Conservation (phyloP, 805 yeast species). For the Spathaspora girioi region DNA sequence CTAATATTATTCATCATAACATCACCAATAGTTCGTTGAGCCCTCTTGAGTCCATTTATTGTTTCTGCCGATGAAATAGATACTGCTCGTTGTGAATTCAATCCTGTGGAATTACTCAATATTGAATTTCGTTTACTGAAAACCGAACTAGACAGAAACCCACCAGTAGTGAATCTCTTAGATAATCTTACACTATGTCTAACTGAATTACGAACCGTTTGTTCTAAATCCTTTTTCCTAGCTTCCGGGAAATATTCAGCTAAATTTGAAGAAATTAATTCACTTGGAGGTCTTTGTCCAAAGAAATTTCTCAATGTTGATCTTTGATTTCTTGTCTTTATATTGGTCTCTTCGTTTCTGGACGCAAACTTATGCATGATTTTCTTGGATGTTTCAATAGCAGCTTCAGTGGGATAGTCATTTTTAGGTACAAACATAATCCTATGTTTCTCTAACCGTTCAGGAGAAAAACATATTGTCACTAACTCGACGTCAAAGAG, state of each 20-base stretch:
- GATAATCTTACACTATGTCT: slow-evolving; percentile 69
- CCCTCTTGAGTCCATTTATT: slow-evolving; percentile 9
- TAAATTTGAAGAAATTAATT: slow-evolving; percentile 81
- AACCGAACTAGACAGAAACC: slow-evolving; percentile 8
- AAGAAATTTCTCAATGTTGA: slow-evolving; percentile 47
- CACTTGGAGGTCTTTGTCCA: slow-evolving; percentile 93
- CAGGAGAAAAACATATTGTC: slow-evolving; percentile 75
- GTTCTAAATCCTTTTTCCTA: slow-evolving; percentile 63
- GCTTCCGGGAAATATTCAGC: slow-evolving; percentile 91
- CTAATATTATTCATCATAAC: slow-evolving; percentile 52
- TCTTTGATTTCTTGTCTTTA: slow-evolving; percentile 4
- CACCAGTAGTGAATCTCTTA: slow-evolving; percentile 24
- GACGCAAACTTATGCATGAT: slow-evolving; percentile 25
- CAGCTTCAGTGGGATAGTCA: slow-evolving; percentile 60
- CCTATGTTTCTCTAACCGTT: slow-evolving; percentile 65
- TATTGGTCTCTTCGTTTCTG: not conserved
- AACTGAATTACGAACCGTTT: slow-evolving; percentile 80
- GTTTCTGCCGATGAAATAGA: slow-evolving; percentile 18
- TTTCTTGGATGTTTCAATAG: slow-evolving; percentile 53
- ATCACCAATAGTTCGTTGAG: slow-evolving; percentile 57
- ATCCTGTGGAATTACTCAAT: slow-evolving; percentile 9
- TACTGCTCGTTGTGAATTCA: slow-evolving; percentile 12
- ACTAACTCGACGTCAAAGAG: slow-evolving; percentile 78
- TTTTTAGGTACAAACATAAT: slow-evolving; percentile 62
- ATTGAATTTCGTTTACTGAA: slow-evolving; percentile 11